Conservation (phyloP, 1,139 yeast genomes). For the Pichia sp. region DNA sequence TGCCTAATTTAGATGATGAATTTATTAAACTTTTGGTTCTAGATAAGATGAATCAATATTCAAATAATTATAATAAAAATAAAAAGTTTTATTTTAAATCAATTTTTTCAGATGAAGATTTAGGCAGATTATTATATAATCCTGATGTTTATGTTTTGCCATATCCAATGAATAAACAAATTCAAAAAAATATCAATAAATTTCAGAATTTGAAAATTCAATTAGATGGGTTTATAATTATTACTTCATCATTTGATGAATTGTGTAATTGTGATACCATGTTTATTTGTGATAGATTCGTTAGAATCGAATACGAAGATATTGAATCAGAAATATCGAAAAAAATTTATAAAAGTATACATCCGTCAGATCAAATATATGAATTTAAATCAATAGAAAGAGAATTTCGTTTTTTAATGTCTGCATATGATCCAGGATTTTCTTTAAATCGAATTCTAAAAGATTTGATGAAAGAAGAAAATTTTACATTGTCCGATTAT, state of each 20-base stretch:
- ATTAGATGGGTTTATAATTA: neutral
- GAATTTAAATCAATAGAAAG: too few species aligned
- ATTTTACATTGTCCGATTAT: too few species aligned
- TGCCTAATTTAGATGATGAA: neutral
- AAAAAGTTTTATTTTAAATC: neutral
- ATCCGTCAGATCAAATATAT: neutral
- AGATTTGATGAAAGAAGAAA: too few species aligned
- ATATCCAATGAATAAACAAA: slow-evolving; percentile 2
- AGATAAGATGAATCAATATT: neutral
- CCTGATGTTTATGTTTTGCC: slow-evolving; percentile 1
- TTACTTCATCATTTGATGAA: neutral
- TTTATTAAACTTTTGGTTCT: neutral
- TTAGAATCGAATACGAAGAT: neutral
- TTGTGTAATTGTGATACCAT: neutral
- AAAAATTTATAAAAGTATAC: neutral
- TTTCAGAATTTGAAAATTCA: neutral
- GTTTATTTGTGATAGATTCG: neutral
- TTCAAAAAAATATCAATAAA: neutral
- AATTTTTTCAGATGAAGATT: too few species aligned
- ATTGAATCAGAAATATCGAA: neutral
- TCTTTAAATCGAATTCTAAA: too few species aligned
- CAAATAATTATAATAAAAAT: neutral
- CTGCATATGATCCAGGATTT: too few species aligned
- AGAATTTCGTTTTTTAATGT: too few species aligned
- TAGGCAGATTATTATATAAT: neutral